These are phyloP conservation scores for Theobroma grandiflorum DNA, from an alignment of 441 rosid genomes.

Conservation along the genomic window DNA sequence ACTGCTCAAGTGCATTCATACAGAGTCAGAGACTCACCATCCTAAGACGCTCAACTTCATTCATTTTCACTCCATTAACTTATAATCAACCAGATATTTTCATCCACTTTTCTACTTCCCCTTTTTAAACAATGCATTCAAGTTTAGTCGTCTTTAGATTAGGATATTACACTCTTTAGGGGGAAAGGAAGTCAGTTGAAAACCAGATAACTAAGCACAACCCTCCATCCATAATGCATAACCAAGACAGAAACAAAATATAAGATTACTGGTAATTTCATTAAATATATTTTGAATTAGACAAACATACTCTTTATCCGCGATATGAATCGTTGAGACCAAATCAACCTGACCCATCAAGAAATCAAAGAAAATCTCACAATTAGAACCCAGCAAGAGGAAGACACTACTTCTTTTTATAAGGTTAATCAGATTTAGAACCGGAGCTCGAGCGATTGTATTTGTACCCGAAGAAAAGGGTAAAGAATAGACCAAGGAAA, in stretches of 20 bases:
- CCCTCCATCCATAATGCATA: background rate
- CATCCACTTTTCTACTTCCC: background rate
- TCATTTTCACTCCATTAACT: background rate
- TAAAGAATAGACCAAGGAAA: conserved; percentile 85
- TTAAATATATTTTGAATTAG: background rate
- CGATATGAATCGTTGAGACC: conserved; percentile 93
- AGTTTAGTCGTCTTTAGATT: background rate
- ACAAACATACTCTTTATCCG: conserved; percentile 80
- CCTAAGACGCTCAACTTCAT: background rate
- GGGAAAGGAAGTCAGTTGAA: background rate
- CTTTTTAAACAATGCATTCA: background rate
- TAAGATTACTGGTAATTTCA: background rate
- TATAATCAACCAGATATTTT: background rate
- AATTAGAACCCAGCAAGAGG: conserved; percentile 7
- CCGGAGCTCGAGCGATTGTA: background rate
- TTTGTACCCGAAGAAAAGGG: conserved; percentile 77
- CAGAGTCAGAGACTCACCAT: too few relatives aligned
- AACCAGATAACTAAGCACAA: conserved; percentile 4
- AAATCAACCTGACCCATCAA: conserved; percentile 74
- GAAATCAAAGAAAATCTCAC: background rate
- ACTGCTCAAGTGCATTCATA: background rate
- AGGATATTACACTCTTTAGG: background rate
- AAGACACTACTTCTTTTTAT: background rate
- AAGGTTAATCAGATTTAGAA: background rate
- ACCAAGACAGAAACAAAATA: background rate